Conservation (phyloP, 2,329 filamentous ascomycete species). For the Sarocladiaceae sp. region DNA sequence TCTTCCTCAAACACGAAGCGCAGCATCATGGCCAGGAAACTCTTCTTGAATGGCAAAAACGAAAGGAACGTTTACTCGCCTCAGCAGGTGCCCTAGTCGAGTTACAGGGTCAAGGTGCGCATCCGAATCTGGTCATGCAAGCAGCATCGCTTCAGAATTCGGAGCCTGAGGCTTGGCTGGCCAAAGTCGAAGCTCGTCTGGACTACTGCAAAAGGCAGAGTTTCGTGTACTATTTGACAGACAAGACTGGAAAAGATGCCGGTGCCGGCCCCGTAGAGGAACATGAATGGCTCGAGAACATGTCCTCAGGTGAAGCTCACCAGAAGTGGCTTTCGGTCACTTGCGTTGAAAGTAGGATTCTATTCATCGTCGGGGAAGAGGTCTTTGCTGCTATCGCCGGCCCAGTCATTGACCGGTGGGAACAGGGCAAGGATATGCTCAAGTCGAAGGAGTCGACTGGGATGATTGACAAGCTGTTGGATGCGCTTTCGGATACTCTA, state of each 20-base stretch:
- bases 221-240: not conserved
- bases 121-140: not conserved
- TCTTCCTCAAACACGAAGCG: slow-evolving; percentile 4
- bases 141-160: not conserved
- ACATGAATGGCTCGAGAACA: not conserved
- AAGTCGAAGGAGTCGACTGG: not conserved
- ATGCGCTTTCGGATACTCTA: not conserved
- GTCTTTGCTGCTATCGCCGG: not conserved
- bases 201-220: slow-evolving; percentile 2
- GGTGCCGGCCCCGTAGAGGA: not conserved
- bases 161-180: not conserved
- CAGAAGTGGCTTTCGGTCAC: not conserved
- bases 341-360: not conserved
- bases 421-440: not conserved
- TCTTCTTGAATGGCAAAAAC: not conserved
- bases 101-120: not conserved
- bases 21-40: not conserved
- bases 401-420: not conserved
- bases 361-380: slow-evolving; percentile 1
- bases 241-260: not conserved
- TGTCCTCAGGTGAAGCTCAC: not conserved
- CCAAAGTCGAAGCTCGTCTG: not conserved
- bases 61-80: not conserved
- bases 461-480: not conserved
- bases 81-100: not conserved